Conservation (phyloP, 169 alveolate genomes). For the Eimeria maxima region DNA sequence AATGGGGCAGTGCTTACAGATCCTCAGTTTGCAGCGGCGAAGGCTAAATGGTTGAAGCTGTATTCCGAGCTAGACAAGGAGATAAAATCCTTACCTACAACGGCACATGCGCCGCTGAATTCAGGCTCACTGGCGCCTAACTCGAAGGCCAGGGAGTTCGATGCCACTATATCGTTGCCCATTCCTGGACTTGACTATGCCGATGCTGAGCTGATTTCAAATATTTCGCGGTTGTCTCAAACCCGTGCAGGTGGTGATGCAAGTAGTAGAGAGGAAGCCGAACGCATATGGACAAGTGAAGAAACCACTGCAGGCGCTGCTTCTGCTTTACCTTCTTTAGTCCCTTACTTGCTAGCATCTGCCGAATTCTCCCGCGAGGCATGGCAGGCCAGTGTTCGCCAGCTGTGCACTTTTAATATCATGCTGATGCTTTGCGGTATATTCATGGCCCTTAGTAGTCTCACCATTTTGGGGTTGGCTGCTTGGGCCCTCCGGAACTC, state of each 20-base stretch:
- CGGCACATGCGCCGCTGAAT: constrained; percentile 39
- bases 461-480: constrained; percentile 29
- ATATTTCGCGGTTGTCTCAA: constrained; percentile 1
- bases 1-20: constrained; percentile 70
- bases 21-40: constrained; percentile 58
- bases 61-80: constrained; percentile 67
- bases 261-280: background rate
- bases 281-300: background rate
- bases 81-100: constrained; percentile 52
- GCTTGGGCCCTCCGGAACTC: background rate
- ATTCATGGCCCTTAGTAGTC: constrained; percentile 27
- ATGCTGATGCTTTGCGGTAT: constrained; percentile 61
- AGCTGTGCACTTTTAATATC: constrained; percentile 63
- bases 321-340: constrained; percentile 36
- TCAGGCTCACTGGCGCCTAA: background rate
- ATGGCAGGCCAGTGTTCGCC: constrained; percentile 69
- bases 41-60: constrained; percentile 42
- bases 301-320: constrained; percentile 34
- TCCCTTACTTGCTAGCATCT: constrained; percentile 54
- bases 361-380: constrained; percentile 54
- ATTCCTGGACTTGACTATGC: constrained; percentile 21
- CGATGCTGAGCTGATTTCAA: constrained; percentile 31
- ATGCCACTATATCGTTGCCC: constrained; percentile 4
- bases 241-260: background rate
- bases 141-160: background rate